Base-by-base conservation (phyloP, 192 early-diverging fungal species). In the Entomortierella beljakovae region DNA sequence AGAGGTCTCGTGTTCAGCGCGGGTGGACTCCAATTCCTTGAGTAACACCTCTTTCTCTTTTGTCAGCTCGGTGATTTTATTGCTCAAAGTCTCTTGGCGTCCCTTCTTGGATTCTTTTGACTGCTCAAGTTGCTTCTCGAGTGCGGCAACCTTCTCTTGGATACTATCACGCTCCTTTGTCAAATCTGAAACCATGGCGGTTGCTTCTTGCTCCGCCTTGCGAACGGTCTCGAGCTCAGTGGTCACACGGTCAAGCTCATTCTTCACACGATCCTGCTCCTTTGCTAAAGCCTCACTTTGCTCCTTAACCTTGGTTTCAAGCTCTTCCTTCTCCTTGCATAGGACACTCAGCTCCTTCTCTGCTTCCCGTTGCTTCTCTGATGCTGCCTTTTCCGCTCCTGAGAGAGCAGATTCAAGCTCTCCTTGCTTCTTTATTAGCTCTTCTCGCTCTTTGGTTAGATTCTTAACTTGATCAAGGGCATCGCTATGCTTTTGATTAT, bases 401-500 rank as follows among this genome's bases (percentile, higher is more conserved):
- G 40, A 13, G 26, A 20, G 61, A 26, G 32, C 49, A 37, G 6
- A 2, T 23, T 64, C 42, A 46, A 53, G 49, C 34, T 64, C 61
- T 15, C 52, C 32, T 2, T 51, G 56, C 25, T n/a, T 60, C 57
- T 48, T 59, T 22, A 42, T n/a, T 34, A 69, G 38, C 1, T 53
- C 59, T 15, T 61, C 50, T 18, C 38, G 68, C 20, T 70, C 68
- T 23, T 61, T 51, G 16, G 18, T 58, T 20, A 63, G 2, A 6
- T 48, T 4, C 10, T 52, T n/a, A 37, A 63, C 16, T 57, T 50
- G 23, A 28, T 57, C 63, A 32, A 31, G 37, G n/a, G 66, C 60
- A 20, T 85, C 81, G 48, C 77, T 81, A 2, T 66, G 57, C 46
- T 67, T 61, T 37, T 62, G 69, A 28, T 71, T 64, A 38, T 29